Base-by-base conservation (phyloP, 257 asterid genomes). In the Dorcoceras hygrometricum region DNA sequence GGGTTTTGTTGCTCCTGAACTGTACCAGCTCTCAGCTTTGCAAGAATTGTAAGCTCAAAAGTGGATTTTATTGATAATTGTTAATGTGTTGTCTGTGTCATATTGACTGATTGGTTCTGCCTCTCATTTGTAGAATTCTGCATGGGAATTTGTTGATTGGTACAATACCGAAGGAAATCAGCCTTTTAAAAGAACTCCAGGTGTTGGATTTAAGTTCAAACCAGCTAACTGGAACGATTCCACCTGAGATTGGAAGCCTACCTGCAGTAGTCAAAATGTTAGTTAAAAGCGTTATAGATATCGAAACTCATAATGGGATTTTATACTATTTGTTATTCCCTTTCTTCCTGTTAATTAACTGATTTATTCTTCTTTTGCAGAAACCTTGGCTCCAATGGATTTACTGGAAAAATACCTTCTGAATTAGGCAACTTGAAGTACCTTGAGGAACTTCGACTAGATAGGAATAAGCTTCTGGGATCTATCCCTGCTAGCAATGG, bases 161-260 rank as follows among this genome's bases (percentile, higher is more conserved):
- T 64, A 71, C 86, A 36, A 89, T 94, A 61, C 99, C 99, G 1
- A 94, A 83, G 75, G 95, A 94, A 78, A 78, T 94, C 75, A 93
- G 96, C 32, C 51, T 69, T 82, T 79, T 94, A 83, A 87, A 76
- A 66, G 86, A 82, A 73, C 87, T 94, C 66, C 80, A 76, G 81
- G 83, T 81, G 31, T 75, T 94, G 78, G 98, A 94, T 79, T 84
- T 94, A 85, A 91, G 96, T 66, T 78, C 80, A 23, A 90, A 90
- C 77, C 87, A 78, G 82, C 83, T 94, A 61, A 72, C 89, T 2
- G 99, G 99, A 67, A 75, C 88, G 24, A 86, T 94, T 77, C 98
- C 99, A 64, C 87, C 78, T 2, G 84, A 89, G 86, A 80, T 94
- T 60, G 99, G 96, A 66, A 82, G 86, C 71, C 71, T 94, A 69